phyloP scores from a whole-genome alignment of 345 rosid species.

The Aethionema arabicum region DNA sequence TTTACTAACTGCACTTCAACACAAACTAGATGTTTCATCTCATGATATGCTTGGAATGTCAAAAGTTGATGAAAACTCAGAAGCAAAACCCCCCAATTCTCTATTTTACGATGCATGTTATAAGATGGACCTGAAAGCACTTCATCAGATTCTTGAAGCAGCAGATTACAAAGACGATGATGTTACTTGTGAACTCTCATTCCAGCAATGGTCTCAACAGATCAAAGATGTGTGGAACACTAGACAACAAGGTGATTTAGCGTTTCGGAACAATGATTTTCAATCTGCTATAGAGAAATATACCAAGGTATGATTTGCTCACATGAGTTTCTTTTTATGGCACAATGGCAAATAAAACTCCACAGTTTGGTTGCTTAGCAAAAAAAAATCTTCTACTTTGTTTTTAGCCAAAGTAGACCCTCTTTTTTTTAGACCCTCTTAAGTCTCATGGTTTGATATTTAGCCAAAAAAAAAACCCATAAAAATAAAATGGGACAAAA shows the following conservation, averaged over 20 bases:
- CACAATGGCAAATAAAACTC: no score
- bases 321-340: not conserved
- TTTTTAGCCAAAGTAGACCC: no score
- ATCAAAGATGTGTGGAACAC: slow-evolving; percentile 89
- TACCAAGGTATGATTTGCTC: slow-evolving; percentile 55
- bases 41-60: slow-evolving; percentile 73
- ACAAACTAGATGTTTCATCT: slow-evolving; percentile 80
- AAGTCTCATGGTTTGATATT: no score
- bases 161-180: slow-evolving; percentile 88
- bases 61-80: slow-evolving; percentile 65
- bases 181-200: slow-evolving; percentile 85
- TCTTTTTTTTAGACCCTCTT: not conserved
- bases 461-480: not conserved
- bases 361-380: no score
- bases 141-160: slow-evolving; percentile 77
- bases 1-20: slow-evolving; percentile 69
- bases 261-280: slow-evolving; percentile 68
- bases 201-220: slow-evolving; percentile 95
- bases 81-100: slow-evolving; percentile 58
- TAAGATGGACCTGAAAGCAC: slow-evolving; percentile 79
- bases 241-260: slow-evolving; percentile 80
- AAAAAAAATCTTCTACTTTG: no score
- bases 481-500: not conserved
- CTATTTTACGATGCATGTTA: slow-evolving; percentile 81
- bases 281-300: slow-evolving; percentile 73